A percentile compares a stretch with the other conserved stretches of the same genome.
Conservation (phyloP, 345 rosid genomes). For the Moricandia moricandioides region DNA sequence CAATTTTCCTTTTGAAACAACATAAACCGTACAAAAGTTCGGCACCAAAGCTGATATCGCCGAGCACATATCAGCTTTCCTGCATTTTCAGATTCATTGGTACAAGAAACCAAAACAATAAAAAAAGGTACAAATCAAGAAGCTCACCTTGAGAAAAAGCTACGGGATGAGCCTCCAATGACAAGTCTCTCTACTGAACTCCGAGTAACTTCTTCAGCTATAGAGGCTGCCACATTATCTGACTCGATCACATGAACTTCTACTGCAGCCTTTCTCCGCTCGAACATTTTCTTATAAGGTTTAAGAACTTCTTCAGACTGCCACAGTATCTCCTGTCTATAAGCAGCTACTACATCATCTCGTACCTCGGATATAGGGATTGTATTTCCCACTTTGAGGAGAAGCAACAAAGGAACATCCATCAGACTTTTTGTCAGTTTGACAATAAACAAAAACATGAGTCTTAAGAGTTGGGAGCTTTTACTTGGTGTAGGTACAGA, state of each 20-base stretch:
- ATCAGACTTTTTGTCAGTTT: neutral
- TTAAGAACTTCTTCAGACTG: conserved; percentile 52
- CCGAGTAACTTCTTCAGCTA: conserved; percentile 62
- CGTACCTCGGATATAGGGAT: conserved; percentile 80
- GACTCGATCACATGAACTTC: conserved; percentile 58
- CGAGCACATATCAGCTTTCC: conserved; percentile 52
- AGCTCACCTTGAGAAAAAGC: conserved; percentile 60
- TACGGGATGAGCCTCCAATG: conserved; percentile 66
- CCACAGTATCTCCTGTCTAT: conserved; percentile 73
- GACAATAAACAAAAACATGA: conserved; percentile 11
- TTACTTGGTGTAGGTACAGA: conserved; percentile 88
- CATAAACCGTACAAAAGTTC: conserved; percentile 70
- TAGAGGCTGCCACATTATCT: conserved; percentile 55
- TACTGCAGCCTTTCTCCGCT: conserved; percentile 59
- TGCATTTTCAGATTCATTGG: conserved; percentile 13
- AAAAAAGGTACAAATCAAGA: conserved; percentile 8
- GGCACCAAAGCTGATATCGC: conserved; percentile 64
- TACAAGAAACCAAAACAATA: neutral
- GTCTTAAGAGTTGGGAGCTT: conserved; percentile 16
- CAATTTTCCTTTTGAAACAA: conserved; percentile 72
- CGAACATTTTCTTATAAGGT: conserved; percentile 57
- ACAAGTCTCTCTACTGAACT: conserved; percentile 58
- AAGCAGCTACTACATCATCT: conserved; percentile 74
- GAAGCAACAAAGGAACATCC: conserved; percentile 11
- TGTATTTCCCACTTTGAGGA: conserved; percentile 63